These are phyloP conservation scores for Euphorbia schlechtendalii DNA, from an alignment of 441 rosid genomes.

Conservation along the genomic window DNA sequence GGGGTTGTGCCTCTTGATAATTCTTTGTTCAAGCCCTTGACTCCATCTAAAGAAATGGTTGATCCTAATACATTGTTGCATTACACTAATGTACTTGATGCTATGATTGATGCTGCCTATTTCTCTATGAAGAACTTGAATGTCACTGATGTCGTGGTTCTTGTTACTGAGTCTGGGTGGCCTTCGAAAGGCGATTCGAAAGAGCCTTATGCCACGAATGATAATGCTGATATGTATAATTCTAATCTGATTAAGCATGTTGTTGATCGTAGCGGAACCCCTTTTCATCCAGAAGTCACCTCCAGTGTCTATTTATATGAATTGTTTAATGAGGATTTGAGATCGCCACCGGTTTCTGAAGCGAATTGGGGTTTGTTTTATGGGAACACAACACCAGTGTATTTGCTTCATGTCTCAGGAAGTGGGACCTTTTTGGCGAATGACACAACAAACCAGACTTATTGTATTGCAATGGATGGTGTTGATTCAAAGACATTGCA, in stretches of 20 bases:
- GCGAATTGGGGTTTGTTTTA: slow-evolving; percentile 87
- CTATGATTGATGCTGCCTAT: slow-evolving; percentile 90
- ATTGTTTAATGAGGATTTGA: slow-evolving; percentile 78
- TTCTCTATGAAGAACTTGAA: slow-evolving; percentile 90
- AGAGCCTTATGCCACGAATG: slow-evolving; percentile 80
- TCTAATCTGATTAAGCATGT: slow-evolving; percentile 92
- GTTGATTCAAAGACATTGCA: slow-evolving; percentile 74
- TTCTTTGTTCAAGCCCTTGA: slow-evolving; percentile 78
- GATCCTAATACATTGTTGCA: slow-evolving; percentile 94
- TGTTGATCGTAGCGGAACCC: slow-evolving; percentile 71
- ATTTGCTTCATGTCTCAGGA: slow-evolving; percentile 84
- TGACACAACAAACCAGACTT: slow-evolving; percentile 88
- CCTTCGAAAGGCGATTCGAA: slow-evolving; percentile 76
- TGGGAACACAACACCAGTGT: slow-evolving; percentile 76
- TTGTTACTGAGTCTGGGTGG: slow-evolving; percentile 90
- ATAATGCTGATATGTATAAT: slow-evolving; percentile 79
- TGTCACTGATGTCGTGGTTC: slow-evolving; percentile 70
- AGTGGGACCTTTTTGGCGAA: slow-evolving; percentile 82
- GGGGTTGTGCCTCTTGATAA: slow-evolving; percentile 95
- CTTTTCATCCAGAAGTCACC: slow-evolving; percentile 80
- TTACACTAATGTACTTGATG: slow-evolving; percentile 90
- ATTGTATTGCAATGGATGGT: slow-evolving; percentile 69
- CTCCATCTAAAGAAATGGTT: slow-evolving; percentile 90
- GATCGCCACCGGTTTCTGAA: slow-evolving; percentile 75
- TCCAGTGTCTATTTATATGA: slow-evolving; percentile 78